phyloP scores from a whole-genome alignment of 2,329 filamentous ascomycete species.

The Colletotrichum plurivorum region DNA sequence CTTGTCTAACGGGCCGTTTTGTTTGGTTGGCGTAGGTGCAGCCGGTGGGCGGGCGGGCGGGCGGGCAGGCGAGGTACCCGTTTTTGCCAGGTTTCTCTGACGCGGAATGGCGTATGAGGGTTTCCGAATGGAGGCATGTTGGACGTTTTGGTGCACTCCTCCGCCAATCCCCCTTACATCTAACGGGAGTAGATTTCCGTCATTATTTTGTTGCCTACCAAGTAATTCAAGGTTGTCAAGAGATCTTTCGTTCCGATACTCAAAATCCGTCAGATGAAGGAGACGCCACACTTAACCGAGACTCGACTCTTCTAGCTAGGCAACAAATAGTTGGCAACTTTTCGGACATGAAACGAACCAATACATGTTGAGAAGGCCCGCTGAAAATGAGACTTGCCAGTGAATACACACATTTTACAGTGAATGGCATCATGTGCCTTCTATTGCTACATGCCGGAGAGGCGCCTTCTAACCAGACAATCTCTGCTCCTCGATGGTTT shows the following conservation, averaged over 20 bases:
- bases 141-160: conserved; percentile 10
- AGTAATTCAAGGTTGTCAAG: too few species aligned
- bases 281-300: too few species aligned
- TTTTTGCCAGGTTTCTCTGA: conserved; percentile 30
- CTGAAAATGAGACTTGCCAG: background rate
- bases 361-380: too few species aligned
- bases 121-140: conserved; percentile 40
- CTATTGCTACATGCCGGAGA: conserved; percentile 39
- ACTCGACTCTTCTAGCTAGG: too few species aligned
- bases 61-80: conserved; percentile 28
- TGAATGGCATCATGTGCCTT: conserved; percentile 36
- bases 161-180: background rate
- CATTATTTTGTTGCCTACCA: too few species aligned
- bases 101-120: conserved; percentile 32
- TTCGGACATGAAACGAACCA: too few species aligned
- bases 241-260: too few species aligned
- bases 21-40: conserved; percentile 7
- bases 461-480: conserved; percentile 29
- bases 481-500: conserved; percentile 27
- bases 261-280: too few species aligned
- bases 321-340: too few species aligned
- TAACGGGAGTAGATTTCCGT: too few species aligned
- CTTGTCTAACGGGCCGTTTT: background rate
- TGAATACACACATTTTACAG: background rate
- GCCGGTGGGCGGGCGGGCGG: conserved; percentile 3